phyloP scores from a whole-genome alignment of 305 asterid species.

The Ilex paraguariensis region DNA sequence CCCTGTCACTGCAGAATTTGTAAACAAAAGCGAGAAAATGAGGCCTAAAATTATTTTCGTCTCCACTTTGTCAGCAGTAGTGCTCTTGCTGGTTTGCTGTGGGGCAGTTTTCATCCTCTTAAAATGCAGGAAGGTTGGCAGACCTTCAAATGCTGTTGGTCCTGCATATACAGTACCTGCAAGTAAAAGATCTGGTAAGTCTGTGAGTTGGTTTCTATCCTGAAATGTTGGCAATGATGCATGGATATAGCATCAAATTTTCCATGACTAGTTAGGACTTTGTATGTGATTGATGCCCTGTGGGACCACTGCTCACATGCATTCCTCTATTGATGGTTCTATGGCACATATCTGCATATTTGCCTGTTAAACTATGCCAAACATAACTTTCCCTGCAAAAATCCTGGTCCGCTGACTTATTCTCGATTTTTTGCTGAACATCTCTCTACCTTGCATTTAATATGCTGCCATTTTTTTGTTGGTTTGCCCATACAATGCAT shows the following conservation, averaged over 20 bases:
- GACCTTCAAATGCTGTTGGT: slow-evolving; percentile 78
- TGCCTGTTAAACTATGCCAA: too few relatives aligned
- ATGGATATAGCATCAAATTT: background rate
- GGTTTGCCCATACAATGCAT: too few relatives aligned
- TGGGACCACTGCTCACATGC: background rate
- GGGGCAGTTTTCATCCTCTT: slow-evolving; percentile 60
- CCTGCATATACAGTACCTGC: slow-evolving; percentile 58
- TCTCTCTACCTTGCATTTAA: too few relatives aligned
- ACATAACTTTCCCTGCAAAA: too few relatives aligned
- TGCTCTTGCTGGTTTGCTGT: slow-evolving; percentile 69
- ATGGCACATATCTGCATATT: too few relatives aligned
- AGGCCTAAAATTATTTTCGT: slow-evolving; percentile 62
- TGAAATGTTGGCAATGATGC: slow-evolving; percentile 13
- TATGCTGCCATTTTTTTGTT: too few relatives aligned
- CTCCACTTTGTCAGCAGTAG: slow-evolving; percentile 69
- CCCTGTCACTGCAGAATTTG: slow-evolving; percentile 70
- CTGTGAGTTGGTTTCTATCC: slow-evolving; percentile 12
- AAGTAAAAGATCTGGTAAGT: slow-evolving; percentile 76
- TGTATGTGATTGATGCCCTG: background rate
- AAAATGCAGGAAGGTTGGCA: slow-evolving; percentile 64
- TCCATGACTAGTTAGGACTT: too few relatives aligned
- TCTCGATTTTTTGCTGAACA: too few relatives aligned
- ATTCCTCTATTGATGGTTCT: background rate
- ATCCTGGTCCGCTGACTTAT: too few relatives aligned
- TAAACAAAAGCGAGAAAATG: slow-evolving; percentile 57